These are phyloP conservation scores for Saccharomycopsis fibuligera DNA, from an alignment of 805 yeast species.

Conservation along the genomic window DNA sequence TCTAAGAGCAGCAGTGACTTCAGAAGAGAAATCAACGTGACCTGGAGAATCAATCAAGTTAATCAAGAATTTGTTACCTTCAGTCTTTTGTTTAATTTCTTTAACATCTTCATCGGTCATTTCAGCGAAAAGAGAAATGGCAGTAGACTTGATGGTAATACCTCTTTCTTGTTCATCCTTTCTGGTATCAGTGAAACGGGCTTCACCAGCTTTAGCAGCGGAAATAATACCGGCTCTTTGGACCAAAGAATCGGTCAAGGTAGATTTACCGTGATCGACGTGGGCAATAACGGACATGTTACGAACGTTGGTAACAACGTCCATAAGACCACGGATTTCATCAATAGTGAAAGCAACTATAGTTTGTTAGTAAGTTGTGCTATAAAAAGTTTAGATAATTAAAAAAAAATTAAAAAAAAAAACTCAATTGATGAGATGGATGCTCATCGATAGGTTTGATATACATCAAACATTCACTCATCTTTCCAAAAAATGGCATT, in stretches of 20 bases:
- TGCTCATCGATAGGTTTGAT: neutral
- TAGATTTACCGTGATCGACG: conserved; percentile 99
- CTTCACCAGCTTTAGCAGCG: conserved; percentile 99
- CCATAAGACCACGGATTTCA: conserved; percentile 97
- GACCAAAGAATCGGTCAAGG: conserved; percentile 97
- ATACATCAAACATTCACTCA: too few species aligned
- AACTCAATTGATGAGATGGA: too few species aligned
- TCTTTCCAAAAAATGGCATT: too few species aligned
- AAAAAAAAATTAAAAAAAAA: neutral
- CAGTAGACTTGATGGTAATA: conserved; percentile 98
- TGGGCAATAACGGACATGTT: conserved; percentile 99
- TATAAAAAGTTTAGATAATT: neutral
- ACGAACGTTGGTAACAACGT: conserved; percentile 99
- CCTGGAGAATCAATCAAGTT: conserved; percentile 99
- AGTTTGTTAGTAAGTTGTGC: conserved; percentile 3
- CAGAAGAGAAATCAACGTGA: conserved; percentile 99
- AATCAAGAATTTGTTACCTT: conserved; percentile 90
- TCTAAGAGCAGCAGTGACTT: conserved; percentile 99
- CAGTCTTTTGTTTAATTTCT: conserved; percentile 81
- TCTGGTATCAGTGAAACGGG: conserved; percentile 99
- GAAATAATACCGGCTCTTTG: conserved; percentile 99
- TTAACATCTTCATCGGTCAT: conserved; percentile 79
- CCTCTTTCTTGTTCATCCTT: conserved; percentile 99
- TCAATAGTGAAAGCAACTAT: conserved; percentile 24
- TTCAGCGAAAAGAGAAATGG: conserved; percentile 91